Conservation (phyloP, 495 filamentous ascomycete species). For the Durotheca rogersii region DNA sequence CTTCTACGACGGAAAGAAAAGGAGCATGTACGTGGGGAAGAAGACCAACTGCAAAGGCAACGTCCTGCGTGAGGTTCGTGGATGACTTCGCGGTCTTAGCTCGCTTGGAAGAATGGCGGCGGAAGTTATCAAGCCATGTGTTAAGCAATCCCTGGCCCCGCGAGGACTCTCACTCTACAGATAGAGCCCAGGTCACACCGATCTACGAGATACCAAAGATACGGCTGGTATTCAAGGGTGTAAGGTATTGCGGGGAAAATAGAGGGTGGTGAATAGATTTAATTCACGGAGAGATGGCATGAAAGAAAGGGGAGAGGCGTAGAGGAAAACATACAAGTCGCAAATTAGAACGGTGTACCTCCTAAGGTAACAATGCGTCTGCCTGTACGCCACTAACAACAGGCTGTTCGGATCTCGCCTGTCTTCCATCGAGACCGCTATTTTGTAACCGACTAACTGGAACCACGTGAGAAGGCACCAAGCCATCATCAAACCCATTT, state of each 20-base stretch:
- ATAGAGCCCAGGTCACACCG: too few species aligned
- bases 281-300: too few species aligned
- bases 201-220: too few species aligned
- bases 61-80: too few species aligned
- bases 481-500: conserved; percentile 9
- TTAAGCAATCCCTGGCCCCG: background rate
- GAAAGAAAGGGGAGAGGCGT: background rate
- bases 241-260: too few species aligned
- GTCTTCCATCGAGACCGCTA: background rate
- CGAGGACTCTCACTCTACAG: too few species aligned
- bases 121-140: background rate
- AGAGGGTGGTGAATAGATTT: too few species aligned
- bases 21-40: background rate
- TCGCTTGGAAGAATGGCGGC: background rate
- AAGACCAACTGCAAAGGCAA: too few species aligned
- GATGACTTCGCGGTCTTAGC: too few species aligned
- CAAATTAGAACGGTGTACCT: background rate
- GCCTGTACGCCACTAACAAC: background rate
- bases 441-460: conserved; percentile 6
- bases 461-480: conserved; percentile 2
- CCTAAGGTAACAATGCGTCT: background rate
- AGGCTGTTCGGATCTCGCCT: background rate
- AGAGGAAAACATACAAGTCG: background rate
- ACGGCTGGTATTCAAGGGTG: too few species aligned
- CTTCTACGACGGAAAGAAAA: background rate